A percentile compares a stretch with the other conserved stretches of the same genome.
phyloP scores from a whole-genome alignment of 768 basidiomycete genomes.

The Rhodotorula toruloides region DNA sequence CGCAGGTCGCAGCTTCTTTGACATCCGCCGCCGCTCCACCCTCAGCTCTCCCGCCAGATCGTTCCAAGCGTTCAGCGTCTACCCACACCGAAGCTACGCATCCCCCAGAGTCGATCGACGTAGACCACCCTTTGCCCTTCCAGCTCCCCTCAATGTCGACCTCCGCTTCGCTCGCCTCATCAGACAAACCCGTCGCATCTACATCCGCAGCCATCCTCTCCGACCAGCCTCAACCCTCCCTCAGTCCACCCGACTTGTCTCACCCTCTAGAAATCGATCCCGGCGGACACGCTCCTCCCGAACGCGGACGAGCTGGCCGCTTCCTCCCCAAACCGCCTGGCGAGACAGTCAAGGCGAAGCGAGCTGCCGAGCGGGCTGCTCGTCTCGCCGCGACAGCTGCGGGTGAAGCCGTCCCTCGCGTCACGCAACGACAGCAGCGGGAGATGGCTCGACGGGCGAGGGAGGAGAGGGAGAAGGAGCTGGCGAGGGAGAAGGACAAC shows the following conservation, averaged over 20 bases:
- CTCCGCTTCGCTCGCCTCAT: too few relatives aligned
- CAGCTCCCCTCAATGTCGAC: too few relatives aligned
- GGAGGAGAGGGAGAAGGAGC: conserved; percentile 8
- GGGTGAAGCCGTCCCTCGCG: neutral
- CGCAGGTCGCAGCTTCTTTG: too few relatives aligned
- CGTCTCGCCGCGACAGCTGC: neutral
- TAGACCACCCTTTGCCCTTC: too few relatives aligned
- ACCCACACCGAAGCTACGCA: too few relatives aligned
- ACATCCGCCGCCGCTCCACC: too few relatives aligned
- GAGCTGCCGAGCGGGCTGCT: conserved; percentile 8
- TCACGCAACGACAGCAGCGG: conserved; percentile 26
- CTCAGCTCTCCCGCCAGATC: too few relatives aligned
- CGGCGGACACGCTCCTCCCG: neutral
- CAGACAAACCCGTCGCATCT: too few relatives aligned
- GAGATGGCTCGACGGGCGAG: conserved; percentile 21
- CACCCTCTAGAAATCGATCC: neutral
- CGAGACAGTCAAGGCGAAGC: conserved; percentile 20
- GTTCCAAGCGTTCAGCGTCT: too few relatives aligned
- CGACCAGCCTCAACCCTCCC: neutral
- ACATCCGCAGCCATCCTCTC: neutral
- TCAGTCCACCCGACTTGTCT: neutral
- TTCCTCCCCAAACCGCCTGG: conserved; percentile 31
- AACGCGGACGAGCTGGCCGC: conserved; percentile 15
- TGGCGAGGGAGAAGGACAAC: neutral
- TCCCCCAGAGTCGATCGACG: too few relatives aligned